phyloP scores from a whole-genome alignment of 306 rosid genomes.

The Potentilla sterilis region DNA sequence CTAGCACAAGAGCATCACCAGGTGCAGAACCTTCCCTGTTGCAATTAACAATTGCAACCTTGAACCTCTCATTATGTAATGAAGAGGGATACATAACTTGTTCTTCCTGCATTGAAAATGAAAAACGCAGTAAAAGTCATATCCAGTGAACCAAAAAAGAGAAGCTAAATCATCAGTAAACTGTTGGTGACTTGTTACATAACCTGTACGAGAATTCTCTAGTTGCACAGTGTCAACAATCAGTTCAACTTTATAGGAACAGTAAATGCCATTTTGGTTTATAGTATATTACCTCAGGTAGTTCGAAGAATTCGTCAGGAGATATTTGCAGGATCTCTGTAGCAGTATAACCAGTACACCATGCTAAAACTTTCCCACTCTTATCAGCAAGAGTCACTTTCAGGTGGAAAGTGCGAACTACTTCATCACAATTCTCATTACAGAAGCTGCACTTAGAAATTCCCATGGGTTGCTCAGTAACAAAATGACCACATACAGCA shows the following conservation, averaged over 20 bases:
- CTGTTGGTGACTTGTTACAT: background rate
- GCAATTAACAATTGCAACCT: constrained; percentile 76
- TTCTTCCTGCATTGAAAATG: constrained; percentile 61
- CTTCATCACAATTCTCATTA: constrained; percentile 42
- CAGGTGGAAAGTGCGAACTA: constrained; percentile 60
- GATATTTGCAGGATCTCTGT: constrained; percentile 87
- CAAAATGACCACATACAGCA: constrained; percentile 75
- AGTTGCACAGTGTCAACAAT: background rate
- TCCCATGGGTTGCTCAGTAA: constrained; percentile 42
- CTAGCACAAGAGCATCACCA: constrained; percentile 30
- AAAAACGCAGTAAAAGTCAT: background rate
- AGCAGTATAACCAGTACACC: constrained; percentile 89
- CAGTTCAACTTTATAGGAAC: background rate
- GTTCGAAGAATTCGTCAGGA: constrained; percentile 74
- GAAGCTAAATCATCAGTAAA: background rate
- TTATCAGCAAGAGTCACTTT: constrained; percentile 81
- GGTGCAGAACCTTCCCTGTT: constrained; percentile 25
- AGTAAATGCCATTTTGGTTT: background rate
- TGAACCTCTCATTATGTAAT: constrained; percentile 65
- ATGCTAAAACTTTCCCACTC: constrained; percentile 63
- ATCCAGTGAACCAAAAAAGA: too few species aligned
- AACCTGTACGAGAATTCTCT: background rate
- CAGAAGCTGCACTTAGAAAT: constrained; percentile 69
- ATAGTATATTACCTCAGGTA: constrained; percentile 67
- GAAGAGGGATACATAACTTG: constrained; percentile 81